Percentiles rank a stretch among this genome's conserved stretches.
These are phyloP conservation scores for Digitaria exilis DNA, from an alignment of 202 grass and related monocot species.

Conservation along the genomic window DNA sequence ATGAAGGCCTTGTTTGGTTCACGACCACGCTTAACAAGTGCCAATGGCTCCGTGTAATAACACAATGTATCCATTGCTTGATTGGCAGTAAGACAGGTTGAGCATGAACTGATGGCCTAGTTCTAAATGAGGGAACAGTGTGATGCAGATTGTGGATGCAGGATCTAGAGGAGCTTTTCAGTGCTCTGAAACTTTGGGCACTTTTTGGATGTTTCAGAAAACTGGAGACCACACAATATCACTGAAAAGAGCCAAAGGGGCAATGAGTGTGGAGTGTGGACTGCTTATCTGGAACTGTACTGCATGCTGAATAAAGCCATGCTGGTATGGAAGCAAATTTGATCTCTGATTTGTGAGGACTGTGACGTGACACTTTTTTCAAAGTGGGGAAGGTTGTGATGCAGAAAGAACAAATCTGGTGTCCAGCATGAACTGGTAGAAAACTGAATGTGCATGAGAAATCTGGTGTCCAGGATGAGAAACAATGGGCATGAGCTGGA, in stretches of 20 bases:
- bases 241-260: neutral
- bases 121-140: too few relatives aligned
- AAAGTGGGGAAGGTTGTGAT: constrained; percentile 21
- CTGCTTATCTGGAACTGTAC: neutral
- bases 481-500: neutral
- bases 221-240: neutral
- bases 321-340: constrained; percentile 21
- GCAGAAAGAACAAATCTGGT: constrained; percentile 38
- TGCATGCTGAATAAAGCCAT: neutral
- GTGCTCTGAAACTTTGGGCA: constrained; percentile 19
- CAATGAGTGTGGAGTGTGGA: neutral
- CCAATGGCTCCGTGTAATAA: neutral
- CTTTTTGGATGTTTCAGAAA: constrained; percentile 1
- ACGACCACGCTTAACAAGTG: neutral
- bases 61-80: neutral
- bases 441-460: too few relatives aligned
- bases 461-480: constrained; percentile 1
- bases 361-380: constrained; percentile 1
- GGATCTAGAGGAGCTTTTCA: neutral
- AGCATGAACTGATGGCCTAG: neutral
- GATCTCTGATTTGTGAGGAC: neutral
- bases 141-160: neutral
- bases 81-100: neutral
- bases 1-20: neutral
- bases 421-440: neutral